Percentiles rank a stretch among this genome's conserved stretches.
phyloP scores from a whole-genome alignment of 129 eudicot genomes.

The Flaveria robusta region DNA sequence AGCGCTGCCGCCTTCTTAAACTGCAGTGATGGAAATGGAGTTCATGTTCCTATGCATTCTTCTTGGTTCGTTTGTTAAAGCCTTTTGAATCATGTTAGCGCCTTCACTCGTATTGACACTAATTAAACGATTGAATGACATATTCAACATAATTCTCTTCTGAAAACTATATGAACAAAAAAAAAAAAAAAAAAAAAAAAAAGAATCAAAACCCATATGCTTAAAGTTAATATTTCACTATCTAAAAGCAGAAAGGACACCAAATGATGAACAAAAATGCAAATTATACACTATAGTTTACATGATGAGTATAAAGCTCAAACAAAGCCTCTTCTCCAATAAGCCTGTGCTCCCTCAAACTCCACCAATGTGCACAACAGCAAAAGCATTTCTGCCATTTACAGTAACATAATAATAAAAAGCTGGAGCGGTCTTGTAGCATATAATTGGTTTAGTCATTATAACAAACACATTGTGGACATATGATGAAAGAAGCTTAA shows the following conservation, averaged over 20 bases:
- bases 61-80: too few species aligned
- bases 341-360: slow-evolving; percentile 19
- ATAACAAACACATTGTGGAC: slow-evolving; percentile 14
- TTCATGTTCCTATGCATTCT: too few species aligned
- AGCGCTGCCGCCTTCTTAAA: too few species aligned
- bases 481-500: slow-evolving; percentile 1
- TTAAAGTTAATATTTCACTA: slow-evolving; percentile 10
- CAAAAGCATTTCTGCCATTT: slow-evolving; percentile 18
- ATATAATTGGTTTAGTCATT: slow-evolving; percentile 18
- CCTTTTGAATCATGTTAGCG: too few species aligned
- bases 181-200: background rate
- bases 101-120: too few species aligned
- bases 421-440: slow-evolving; percentile 20
- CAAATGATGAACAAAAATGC: background rate
- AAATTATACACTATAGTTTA: background rate
- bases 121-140: slow-evolving; percentile 44
- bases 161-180: background rate
- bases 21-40: too few species aligned
- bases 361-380: slow-evolving; percentile 20
- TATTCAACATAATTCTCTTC: slow-evolving; percentile 20
- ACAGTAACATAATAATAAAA: slow-evolving; percentile 21
- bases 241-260: slow-evolving; percentile 1
- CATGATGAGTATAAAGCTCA: slow-evolving; percentile 18
- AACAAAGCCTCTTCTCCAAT: slow-evolving; percentile 26
- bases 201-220: slow-evolving; percentile 4